Evolutionary conservation across 305 asterid genomes (phyloP), one percentile per base, ranked within the genome.

Genomic region (Ilex paraguariensis): DNA sequence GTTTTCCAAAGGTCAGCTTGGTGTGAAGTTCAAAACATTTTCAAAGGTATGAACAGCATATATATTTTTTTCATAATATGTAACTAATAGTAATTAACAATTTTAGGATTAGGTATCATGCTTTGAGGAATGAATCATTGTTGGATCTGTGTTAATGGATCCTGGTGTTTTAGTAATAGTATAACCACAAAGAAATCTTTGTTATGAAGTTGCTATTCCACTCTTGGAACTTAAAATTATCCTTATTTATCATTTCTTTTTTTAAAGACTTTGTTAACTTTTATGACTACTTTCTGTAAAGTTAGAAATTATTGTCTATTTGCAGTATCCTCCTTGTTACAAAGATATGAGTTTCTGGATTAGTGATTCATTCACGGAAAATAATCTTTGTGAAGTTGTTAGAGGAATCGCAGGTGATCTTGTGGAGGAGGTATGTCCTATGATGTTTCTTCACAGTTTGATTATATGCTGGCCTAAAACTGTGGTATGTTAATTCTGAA

Each of bases 311-410:
- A 36, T 36, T 36, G 9, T 36, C 7, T 36, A 39, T 66, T 56
- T 79, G 79, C 82, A 87, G 94, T 87, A 68, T 78, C 97, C 96
- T 72, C 95, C 96, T 56, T 90, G 97, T 61, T 90, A 74, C 69
- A 93, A 93, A 85, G 97, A 93, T 74, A 84, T 92, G 94, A 92
- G 97, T 79, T 85, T 92, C 82, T 92, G 98, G 98, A 84, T 93
- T 66, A 93, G 82, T 58, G 95, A 90, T 71, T 72, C 96, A 39
- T 93, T 93, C 73, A 90, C 97, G 21, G 99, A 90, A 81, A 93
- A 93, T 78, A 90, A 93, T 75, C 89, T 93, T 46, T 93, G 99
- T 67, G 99, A 93, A 84, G 83, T 90, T 67, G 88, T 90, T 56
- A 81, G 99, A 77, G 96, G 90, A 67, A 77, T 90, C 64, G 90